Conservation (phyloP, 139 green algal genomes). For the Monoraphidium neglectum region DNA sequence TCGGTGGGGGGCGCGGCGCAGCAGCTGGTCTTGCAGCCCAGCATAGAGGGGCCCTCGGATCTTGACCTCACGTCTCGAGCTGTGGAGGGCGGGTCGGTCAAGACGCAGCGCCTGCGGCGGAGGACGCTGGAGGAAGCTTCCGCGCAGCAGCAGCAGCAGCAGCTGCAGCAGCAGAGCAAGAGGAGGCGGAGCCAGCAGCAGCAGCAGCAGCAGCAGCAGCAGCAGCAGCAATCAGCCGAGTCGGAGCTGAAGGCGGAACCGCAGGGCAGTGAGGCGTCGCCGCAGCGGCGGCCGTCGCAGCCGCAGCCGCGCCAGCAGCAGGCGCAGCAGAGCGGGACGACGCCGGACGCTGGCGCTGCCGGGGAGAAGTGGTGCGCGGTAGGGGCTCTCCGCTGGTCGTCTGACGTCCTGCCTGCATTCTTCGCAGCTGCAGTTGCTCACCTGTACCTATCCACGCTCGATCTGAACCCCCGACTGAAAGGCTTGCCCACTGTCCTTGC, state of each 20-base stretch:
- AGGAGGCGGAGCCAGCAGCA: background rate
- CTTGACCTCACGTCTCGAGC: no score
- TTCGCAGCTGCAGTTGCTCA: no score
- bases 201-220: constrained; percentile 8
- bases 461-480: no score
- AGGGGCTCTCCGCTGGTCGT: background rate
- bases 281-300: background rate
- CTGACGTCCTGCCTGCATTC: no score
- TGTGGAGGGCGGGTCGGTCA: no score
- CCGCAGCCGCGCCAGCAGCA: constrained; percentile 8
- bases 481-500: no score
- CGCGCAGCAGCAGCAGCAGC: background rate
- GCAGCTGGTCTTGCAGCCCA: no score
- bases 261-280: no score
- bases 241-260: no score
- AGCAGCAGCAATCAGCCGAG: background rate
- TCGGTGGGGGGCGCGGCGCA: no score
- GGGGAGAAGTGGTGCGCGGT: constrained; percentile 22
- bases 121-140: background rate
- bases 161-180: background rate
- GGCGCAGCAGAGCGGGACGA: background rate
- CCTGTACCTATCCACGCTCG: no score
- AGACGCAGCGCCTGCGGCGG: background rate
- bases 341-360: constrained; percentile 19
- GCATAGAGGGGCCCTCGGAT: no score